Base-by-base conservation (phyloP, 2,329 filamentous ascomycete genomes). In the Fonsecaea pedrosoi region DNA sequence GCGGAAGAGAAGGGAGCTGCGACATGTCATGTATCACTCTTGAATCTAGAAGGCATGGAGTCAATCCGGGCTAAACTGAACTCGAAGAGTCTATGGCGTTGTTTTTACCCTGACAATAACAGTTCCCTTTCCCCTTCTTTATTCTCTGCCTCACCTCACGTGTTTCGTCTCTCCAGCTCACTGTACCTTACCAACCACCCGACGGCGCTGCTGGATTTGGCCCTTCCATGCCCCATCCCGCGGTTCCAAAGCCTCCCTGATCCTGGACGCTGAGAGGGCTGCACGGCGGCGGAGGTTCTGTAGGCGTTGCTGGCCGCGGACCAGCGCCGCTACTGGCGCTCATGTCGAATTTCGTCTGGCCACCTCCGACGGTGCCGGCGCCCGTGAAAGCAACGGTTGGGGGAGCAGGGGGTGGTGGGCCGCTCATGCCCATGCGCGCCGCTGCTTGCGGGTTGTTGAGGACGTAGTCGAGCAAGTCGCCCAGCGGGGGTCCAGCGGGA, bases 331-430 rank as follows among this genome's bases (percentile, higher is more conserved):
- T 15, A 15, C n/a, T 32, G 45, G 25, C 15, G 21, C 12, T 8
- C 50, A 25, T 50, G 30, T 42, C 18, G 50, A 34, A 34, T 13
- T 55, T 37, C 32, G 62, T 65, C 48, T 65, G 62, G 21, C 62
- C 62, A 6, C 62, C 62, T n/a, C 56, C 62, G 9, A 60, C 48
- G 1, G 40, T 30, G 8, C 62, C 62, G 25, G 9, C 18, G 10
- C 45, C 48, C 10, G 32, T 50, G 56, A 56, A 54, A 32, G 15
- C 38, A 57, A 65, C 50, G 25, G 25, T 9, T 37, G 35, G 35
- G 56, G 12, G 5, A 15, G 10, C 12, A 15, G 56, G 57, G 6
- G 57, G 42, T 18, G 57, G 57, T 18, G 57, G 53, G 18, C 53
- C 45, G 9, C 30, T 9, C 18, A 50, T 50, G 45, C 45, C 45